phyloP scores from a whole-genome alignment of 1,284 basidiomycete genomes.

The Moniliella sp. region DNA sequence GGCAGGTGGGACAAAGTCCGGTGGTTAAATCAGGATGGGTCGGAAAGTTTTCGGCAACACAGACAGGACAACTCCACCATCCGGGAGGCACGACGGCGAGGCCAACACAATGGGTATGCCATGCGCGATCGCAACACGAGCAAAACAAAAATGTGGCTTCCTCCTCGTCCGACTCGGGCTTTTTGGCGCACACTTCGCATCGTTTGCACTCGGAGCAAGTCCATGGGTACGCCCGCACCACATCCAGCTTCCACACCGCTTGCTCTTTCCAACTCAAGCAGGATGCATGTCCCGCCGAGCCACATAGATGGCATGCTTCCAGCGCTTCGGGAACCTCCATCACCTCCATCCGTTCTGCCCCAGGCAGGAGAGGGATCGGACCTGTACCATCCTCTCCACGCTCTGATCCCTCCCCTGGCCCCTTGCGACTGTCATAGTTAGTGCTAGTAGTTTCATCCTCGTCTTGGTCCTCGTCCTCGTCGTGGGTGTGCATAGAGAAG shows the following conservation, averaged over 20 bases:
- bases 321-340: too few relatives aligned
- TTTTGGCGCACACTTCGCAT: constrained; percentile 65
- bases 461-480: too few relatives aligned
- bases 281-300: constrained; percentile 29
- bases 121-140: constrained; percentile 83
- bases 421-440: too few relatives aligned
- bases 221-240: constrained; percentile 56
- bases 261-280: constrained; percentile 24
- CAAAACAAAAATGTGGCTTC: constrained; percentile 74
- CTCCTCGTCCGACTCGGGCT: too few relatives aligned
- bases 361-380: too few relatives aligned
- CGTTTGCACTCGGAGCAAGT: constrained; percentile 76
- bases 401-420: too few relatives aligned
- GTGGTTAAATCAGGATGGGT: not conserved
- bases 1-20: not conserved
- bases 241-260: constrained; percentile 36
- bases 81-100: constrained; percentile 27
- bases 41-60: constrained; percentile 3
- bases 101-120: constrained; percentile 68
- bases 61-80: constrained; percentile 23
- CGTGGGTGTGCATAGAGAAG: too few relatives aligned
- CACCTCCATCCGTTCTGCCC: too few relatives aligned
- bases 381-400: too few relatives aligned
- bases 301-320: too few relatives aligned
- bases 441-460: too few relatives aligned